Conservation (phyloP, 2,329 filamentous ascomycete genomes). For the Endocalyx cinctus region DNA sequence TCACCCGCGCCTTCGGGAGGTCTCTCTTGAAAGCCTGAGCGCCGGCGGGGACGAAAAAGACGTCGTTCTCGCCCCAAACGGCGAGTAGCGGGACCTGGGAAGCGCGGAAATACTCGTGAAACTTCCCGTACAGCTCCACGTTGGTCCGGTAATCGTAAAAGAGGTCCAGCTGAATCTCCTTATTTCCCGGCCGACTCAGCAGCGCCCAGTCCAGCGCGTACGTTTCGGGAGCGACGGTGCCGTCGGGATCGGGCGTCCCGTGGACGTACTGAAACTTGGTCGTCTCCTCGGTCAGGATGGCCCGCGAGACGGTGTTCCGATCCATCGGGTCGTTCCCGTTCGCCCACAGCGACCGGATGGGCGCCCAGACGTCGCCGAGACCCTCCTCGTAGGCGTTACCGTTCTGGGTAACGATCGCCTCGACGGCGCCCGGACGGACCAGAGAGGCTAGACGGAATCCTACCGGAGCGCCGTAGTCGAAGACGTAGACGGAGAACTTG, state of each 20-base stretch:
- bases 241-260: conserved; percentile 29
- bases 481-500: conserved; percentile 53
- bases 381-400: conserved; percentile 58
- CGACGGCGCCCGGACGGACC: conserved; percentile 39
- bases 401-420: conserved; percentile 54
- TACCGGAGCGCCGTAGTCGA: conserved; percentile 58
- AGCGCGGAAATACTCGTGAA: conserved; percentile 50
- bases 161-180: conserved; percentile 51
- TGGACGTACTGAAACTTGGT: conserved; percentile 41
- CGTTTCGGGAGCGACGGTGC: conserved; percentile 39
- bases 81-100: conserved; percentile 50
- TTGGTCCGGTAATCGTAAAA: conserved; percentile 53
- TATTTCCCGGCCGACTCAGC: conserved; percentile 43
- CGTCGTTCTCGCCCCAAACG: conserved; percentile 55
- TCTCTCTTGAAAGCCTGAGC: conserved; percentile 51
- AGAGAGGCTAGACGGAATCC: conserved; percentile 52
- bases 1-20: conserved; percentile 36
- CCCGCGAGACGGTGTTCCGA: conserved; percentile 32
- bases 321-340: conserved; percentile 26
- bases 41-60: conserved; percentile 44
- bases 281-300: conserved; percentile 31
- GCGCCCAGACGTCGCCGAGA: conserved; percentile 47
- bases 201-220: conserved; percentile 49
- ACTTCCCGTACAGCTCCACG: conserved; percentile 46
- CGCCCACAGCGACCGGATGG: conserved; percentile 41